phyloP scores from a whole-genome alignment of 345 rosid species.

The Boechera stricta region DNA sequence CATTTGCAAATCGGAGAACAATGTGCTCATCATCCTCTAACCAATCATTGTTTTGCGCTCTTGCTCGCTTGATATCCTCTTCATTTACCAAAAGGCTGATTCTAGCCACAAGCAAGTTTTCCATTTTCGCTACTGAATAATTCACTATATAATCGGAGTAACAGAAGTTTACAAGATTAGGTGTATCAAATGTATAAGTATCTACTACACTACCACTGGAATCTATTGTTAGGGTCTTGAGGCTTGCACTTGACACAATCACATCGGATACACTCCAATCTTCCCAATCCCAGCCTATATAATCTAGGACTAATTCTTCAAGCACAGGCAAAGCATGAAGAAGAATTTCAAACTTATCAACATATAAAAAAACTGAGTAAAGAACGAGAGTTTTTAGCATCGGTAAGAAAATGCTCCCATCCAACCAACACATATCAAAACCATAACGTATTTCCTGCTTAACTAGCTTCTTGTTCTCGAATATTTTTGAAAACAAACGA shows the following conservation, averaged over 20 bases:
- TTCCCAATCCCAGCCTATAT: too few relatives aligned
- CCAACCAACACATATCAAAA: not conserved
- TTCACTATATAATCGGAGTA: not conserved
- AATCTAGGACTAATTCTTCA: too few relatives aligned
- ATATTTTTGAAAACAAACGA: not conserved
- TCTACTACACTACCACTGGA: too few relatives aligned
- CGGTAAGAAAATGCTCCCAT: not conserved
- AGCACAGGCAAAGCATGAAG: too few relatives aligned
- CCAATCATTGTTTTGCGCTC: not conserved
- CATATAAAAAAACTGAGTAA: not conserved
- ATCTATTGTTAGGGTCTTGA: not conserved
- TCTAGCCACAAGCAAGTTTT: not conserved
- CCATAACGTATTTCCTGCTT: not conserved
- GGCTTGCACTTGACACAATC: constrained; percentile 21
- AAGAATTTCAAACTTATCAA: not conserved
- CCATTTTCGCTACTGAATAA: not conserved
- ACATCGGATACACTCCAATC: not conserved
- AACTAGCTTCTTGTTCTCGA: not conserved
- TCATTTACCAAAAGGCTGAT: constrained; percentile 2
- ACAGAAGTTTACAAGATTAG: not conserved
- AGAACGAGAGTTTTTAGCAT: not conserved
- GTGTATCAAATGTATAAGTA: constrained; percentile 5
- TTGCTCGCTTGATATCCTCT: not conserved
- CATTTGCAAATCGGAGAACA: not conserved
- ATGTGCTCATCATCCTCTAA: not conserved